Percentiles rank a stretch among this genome's conserved stretches.
Conservation (phyloP, 768 basidiomycete species). For the Lentinus tigrinus region DNA sequence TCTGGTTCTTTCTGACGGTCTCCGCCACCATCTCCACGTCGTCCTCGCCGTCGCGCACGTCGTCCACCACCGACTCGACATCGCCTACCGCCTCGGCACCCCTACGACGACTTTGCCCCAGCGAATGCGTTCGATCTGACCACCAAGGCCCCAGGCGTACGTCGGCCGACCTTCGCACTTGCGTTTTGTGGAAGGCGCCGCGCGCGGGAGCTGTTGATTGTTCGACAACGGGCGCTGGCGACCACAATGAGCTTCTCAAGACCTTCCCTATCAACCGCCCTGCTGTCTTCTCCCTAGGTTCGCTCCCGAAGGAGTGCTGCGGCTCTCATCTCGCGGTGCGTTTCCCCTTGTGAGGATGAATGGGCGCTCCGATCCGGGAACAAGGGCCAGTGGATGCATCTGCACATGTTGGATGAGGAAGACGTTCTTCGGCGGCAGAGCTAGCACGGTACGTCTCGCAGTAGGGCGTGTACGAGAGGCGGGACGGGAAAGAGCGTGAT, state of each 20-base stretch:
- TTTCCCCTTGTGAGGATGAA: background rate
- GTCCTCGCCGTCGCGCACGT: background rate
- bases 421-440: too few relatives aligned
- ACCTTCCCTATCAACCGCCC: constrained; percentile 11
- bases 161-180: background rate
- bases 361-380: too few relatives aligned
- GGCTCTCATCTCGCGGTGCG: constrained; percentile 1
- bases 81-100: background rate
- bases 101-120: background rate
- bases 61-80: background rate
- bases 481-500: too few relatives aligned
- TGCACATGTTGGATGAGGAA: background rate
- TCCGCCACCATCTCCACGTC: constrained; percentile 3
- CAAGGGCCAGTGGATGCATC: background rate
- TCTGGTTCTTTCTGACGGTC: constrained; percentile 8
- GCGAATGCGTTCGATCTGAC: background rate
- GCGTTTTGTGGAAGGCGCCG: background rate
- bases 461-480: too few relatives aligned
- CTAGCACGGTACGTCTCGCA: too few relatives aligned
- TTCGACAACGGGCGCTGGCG: constrained; percentile 10
- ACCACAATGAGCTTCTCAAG: constrained; percentile 15
- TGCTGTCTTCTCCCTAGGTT: background rate
- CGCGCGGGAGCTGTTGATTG: constrained; percentile 5
- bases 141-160: background rate
- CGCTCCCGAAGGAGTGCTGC: constrained; percentile 2